phyloP scores from a whole-genome alignment of 164 flowering plant genomes.

The Cinnamomum micranthum region DNA sequence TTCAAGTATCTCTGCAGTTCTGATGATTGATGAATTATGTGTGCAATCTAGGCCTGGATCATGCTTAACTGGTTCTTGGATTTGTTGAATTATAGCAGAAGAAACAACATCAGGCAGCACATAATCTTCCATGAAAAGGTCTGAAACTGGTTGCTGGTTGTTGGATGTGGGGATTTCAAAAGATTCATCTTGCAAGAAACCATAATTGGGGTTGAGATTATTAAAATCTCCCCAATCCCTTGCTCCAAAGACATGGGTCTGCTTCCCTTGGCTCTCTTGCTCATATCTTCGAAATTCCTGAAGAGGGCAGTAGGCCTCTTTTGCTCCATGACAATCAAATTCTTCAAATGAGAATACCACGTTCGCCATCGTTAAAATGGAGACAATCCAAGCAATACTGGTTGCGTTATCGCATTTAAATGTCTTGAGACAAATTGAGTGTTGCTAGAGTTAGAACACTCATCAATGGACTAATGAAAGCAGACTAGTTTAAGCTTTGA shows the following conservation, averaged over 20 bases:
- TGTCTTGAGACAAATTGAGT: not conserved
- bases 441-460: not conserved
- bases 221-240: slow-evolving; percentile 19
- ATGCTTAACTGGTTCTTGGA: slow-evolving; percentile 12
- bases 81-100: slow-evolving; percentile 13
- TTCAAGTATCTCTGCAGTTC: slow-evolving; percentile 1
- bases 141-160: slow-evolving; percentile 16
- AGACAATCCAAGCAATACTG: not conserved
- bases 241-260: slow-evolving; percentile 7
- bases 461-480: not conserved
- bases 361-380: not conserved
- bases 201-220: slow-evolving; percentile 17
- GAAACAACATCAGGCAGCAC: slow-evolving; percentile 12
- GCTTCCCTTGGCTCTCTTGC: slow-evolving; percentile 12
- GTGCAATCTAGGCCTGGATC: slow-evolving; percentile 2
- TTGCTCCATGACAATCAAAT: slow-evolving; percentile 10
- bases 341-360: slow-evolving; percentile 2
- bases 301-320: not conserved
- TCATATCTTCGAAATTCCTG: slow-evolving; percentile 9
- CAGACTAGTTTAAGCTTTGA: not conserved
- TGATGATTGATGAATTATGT: not conserved
- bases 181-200: slow-evolving; percentile 13
- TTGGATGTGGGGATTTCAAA: not conserved
- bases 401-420: not conserved
- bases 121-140: slow-evolving; percentile 20